A percentile compares a stretch with the other conserved stretches of the same genome.
These are phyloP conservation scores for Triticum urartu DNA, from an alignment of 176 grass and related monocot genomes.

Conservation along the genomic window DNA sequence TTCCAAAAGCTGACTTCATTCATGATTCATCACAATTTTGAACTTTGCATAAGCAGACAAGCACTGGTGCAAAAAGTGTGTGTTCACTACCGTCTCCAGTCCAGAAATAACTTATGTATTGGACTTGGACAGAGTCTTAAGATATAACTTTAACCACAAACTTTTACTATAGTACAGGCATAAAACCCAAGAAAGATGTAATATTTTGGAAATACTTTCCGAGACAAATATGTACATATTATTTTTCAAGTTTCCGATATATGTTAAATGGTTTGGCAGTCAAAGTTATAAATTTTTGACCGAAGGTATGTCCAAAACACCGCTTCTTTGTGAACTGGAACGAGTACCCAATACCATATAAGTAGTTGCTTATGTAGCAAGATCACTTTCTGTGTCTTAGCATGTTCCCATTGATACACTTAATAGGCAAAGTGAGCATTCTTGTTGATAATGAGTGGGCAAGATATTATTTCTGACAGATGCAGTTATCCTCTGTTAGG, in stretches of 20 bases:
- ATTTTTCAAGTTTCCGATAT: neutral
- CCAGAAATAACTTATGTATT: neutral
- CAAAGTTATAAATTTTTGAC: neutral
- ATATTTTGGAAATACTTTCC: neutral
- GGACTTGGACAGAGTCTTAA: neutral
- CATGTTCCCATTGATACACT: slow-evolving; percentile 2
- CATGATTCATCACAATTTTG: neutral
- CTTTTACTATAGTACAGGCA: neutral
- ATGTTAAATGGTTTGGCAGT: neutral
- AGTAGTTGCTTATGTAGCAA: neutral
- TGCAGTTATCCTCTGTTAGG: slow-evolving; percentile 50
- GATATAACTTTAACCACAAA: neutral
- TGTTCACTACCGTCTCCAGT: neutral
- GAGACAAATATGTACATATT: neutral
- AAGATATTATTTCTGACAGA: slow-evolving; percentile 31
- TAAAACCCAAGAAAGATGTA: neutral
- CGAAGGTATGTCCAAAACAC: neutral
- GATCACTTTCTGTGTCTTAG: slow-evolving; percentile 13
- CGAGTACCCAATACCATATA: neutral
- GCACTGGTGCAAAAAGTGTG: neutral
- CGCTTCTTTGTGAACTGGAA: neutral
- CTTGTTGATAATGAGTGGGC: neutral
- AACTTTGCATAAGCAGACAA: slow-evolving; percentile 20
- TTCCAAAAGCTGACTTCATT: slow-evolving; percentile 23
- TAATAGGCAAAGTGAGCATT: neutral